phyloP scores from a whole-genome alignment of 176 grass and related monocot genomes.

The Saccharum officinarum region DNA sequence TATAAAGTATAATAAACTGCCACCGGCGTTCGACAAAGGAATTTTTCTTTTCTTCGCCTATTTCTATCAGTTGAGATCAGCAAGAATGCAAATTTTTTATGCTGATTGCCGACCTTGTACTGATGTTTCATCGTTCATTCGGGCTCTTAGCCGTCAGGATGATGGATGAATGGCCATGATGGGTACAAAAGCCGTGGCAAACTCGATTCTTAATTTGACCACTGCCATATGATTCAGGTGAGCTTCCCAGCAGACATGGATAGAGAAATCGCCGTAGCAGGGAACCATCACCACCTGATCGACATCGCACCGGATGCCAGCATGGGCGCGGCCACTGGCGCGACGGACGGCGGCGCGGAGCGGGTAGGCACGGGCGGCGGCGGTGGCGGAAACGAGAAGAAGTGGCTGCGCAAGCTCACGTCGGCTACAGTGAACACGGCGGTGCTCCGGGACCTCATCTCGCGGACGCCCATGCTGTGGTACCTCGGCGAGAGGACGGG shows the following conservation, averaged over 20 bases:
- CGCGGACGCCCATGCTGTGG: slow-evolving; percentile 53
- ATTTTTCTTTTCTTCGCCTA: not conserved
- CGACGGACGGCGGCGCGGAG: not conserved
- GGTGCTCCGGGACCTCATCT: slow-evolving; percentile 42
- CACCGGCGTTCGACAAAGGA: not conserved
- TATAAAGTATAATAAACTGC: not conserved
- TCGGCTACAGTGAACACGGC: slow-evolving; percentile 44
- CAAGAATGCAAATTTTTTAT: not conserved
- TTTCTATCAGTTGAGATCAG: not conserved
- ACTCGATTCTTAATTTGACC: not conserved
- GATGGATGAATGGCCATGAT: not conserved
- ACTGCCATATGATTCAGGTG: not conserved
- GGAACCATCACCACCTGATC: slow-evolving; percentile 19
- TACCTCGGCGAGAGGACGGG: slow-evolving; percentile 46
- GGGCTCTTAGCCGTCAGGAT: not conserved
- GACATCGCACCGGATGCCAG: slow-evolving; percentile 22
- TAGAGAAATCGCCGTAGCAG: not conserved
- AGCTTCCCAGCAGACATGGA: not conserved
- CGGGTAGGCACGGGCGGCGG: not conserved
- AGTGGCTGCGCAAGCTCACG: slow-evolving; percentile 54
- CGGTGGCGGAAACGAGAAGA: not conserved
- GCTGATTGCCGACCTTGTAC: not conserved
- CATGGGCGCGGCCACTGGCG: not conserved
- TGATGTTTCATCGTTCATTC: not conserved
- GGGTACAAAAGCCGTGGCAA: not conserved